These are phyloP conservation scores for Calocera cornea DNA, from an alignment of 768 basidiomycete genomes.

Conservation along the genomic window DNA sequence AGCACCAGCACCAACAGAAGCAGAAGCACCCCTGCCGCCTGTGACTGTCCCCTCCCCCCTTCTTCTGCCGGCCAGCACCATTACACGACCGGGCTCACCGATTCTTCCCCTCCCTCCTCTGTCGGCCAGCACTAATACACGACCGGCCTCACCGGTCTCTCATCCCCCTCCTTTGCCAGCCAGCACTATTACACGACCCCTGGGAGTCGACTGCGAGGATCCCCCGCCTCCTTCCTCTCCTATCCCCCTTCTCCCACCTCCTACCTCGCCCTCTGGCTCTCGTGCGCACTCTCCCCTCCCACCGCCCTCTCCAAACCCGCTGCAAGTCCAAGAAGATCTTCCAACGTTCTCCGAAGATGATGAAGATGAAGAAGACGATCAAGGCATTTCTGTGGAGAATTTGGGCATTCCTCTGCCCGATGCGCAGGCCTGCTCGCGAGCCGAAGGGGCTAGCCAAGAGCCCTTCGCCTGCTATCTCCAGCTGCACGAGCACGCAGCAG, in stretches of 20 bases:
- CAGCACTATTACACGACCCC: neutral
- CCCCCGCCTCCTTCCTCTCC: neutral
- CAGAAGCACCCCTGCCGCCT: too few species aligned
- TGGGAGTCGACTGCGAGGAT: neutral
- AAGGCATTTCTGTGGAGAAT: neutral
- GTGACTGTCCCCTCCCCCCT: too few species aligned
- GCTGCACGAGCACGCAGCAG: neutral
- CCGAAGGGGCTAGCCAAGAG: neutral
- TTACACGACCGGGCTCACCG: too few species aligned
- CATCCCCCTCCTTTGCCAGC: neutral
- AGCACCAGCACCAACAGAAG: too few species aligned
- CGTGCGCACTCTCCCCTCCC: too few species aligned
- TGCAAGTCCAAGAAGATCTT: too few species aligned
- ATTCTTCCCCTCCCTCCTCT: neutral
- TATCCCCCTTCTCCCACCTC: too few species aligned
- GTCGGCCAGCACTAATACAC: neutral
- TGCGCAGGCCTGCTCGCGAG: neutral
- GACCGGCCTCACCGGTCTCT: neutral
- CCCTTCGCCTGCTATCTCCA: neutral
- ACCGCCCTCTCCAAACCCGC: too few species aligned
- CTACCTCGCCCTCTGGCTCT: too few species aligned
- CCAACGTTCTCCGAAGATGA: too few species aligned
- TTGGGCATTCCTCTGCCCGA: neutral
- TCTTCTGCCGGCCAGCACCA: too few species aligned
- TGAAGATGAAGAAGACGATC: neutral